phyloP scores from a whole-genome alignment of 2,329 filamentous ascomycete species.

The Westerdykella sp. region DNA sequence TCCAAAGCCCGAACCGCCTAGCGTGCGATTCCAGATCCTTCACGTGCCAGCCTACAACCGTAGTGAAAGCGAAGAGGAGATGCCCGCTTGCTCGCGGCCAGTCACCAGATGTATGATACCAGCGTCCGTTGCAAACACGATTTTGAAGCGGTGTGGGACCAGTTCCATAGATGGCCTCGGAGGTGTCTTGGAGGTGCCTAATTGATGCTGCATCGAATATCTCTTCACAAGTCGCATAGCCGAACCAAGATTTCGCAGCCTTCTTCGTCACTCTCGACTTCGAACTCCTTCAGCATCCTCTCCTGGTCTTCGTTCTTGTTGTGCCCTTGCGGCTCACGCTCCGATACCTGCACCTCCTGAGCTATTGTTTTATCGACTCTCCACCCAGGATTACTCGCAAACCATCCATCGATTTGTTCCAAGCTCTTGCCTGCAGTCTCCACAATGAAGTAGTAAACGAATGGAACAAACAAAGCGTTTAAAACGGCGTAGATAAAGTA shows the following conservation, averaged over 20 bases:
- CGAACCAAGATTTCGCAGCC: not conserved
- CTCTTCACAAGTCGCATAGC: too few species aligned
- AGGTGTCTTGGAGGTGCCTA: too few species aligned
- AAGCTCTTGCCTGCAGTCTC: conserved; percentile 44
- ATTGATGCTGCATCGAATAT: too few species aligned
- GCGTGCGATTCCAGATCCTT: too few species aligned
- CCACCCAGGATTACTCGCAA: conserved; percentile 1
- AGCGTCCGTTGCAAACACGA: too few species aligned
- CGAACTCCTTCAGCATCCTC: conserved; percentile 5
- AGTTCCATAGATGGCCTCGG: too few species aligned
- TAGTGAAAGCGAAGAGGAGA: too few species aligned
- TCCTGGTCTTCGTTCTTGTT: conserved; percentile 21
- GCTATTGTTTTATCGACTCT: not conserved
- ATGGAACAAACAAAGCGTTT: conserved; percentile 34
- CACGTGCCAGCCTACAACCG: too few species aligned
- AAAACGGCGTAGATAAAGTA: conserved; percentile 14
- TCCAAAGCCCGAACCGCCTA: too few species aligned
- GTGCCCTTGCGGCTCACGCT: conserved; percentile 14
- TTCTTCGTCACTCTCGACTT: conserved; percentile 36
- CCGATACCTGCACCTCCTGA: not conserved
- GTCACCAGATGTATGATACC: too few species aligned
- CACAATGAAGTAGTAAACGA: conserved; percentile 45
- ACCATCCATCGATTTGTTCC: conserved; percentile 41
- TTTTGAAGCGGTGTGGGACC: too few species aligned
- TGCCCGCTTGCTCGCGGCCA: too few species aligned